phyloP scores from a whole-genome alignment of 768 basidiomycete species.

The Mycena maculata region DNA sequence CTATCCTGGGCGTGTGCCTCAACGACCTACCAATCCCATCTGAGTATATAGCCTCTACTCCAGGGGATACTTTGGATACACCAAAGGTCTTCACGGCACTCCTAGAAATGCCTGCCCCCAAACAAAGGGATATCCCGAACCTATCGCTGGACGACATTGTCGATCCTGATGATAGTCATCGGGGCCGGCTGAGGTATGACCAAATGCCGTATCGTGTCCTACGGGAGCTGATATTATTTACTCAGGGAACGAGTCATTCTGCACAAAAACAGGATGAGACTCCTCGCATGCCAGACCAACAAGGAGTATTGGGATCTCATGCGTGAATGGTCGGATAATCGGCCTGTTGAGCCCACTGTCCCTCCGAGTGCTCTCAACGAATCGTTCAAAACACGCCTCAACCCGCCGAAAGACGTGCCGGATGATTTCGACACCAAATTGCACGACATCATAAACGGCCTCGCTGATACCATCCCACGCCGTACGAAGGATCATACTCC shows the following conservation, averaged over 20 bases:
- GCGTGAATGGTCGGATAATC: not conserved
- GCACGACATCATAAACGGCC: not conserved
- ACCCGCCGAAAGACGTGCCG: not conserved
- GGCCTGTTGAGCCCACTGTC: not conserved
- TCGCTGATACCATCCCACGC: not conserved
- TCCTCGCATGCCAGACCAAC: not conserved
- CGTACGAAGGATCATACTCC: not conserved
- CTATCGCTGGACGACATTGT: not conserved
- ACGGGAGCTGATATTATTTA: too few species aligned
- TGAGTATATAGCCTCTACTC: too few species aligned
- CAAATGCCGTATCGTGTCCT: not conserved
- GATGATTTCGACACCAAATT: not conserved
- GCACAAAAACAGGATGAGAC: not conserved
- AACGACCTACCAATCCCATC: too few species aligned
- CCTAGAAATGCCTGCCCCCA: not conserved
- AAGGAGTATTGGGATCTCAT: not conserved
- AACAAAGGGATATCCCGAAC: not conserved
- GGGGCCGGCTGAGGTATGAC: not conserved
- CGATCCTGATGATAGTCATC: not conserved
- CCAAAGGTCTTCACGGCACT: not conserved
- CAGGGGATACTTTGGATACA: not conserved
- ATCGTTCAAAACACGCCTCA: not conserved
- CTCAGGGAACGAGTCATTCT: not conserved
- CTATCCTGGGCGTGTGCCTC: too few species aligned
- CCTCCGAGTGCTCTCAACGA: not conserved